Evolutionary conservation across 2,329 filamentous ascomycete genomes (phyloP), one percentile per base, ranked within the genome.

Genomic region (Fusarium begoniae): DNA sequence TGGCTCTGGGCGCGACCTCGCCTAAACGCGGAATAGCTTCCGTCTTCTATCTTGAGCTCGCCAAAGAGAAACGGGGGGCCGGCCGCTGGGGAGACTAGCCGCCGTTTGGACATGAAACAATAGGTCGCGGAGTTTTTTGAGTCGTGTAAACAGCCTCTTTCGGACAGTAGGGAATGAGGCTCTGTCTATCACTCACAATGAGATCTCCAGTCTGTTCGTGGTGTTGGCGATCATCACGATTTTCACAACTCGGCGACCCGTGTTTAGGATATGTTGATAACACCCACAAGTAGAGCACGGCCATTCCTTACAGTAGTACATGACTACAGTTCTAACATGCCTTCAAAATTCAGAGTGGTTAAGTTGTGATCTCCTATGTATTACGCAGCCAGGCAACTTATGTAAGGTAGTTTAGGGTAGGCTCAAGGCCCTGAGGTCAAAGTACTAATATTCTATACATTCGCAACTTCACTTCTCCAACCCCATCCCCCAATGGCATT

Each of bases 381-480:
- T 13, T 41, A 24, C 18, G 13, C 20, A 22, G 20, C 13, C 45
- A 28, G 20, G 18, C 28, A 28, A 28, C 17, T 9, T 5, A 5
- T 24, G 3, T 35, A 35, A 35, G 32, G 32, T 9, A 17, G 28
- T 70, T n/a, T 53, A 70, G 66, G 60, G 60, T 55, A 70, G 26
- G 30, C 22, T 15, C 41, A 26, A 8, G 13, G 28, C 32, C 44
- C n/a, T 18, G 24, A n/a, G 22, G 35, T 54, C 37, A 20, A 12
- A 13, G 11, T 28, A 41, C 14, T 35, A 15, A 15, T 47, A 15
- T 28, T 69, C 50, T 72, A 78, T 22, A 78, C 65, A 24, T 59
- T 78, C 5, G 75, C 77, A 68, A 78, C 74, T 50, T 78, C 77
- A 67, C 61, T 75, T 38, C 77, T 77, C 77, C 77, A 78, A 38